phyloP scores from a whole-genome alignment of 73 alveolate species.

The Paramecium sonneborni region DNA sequence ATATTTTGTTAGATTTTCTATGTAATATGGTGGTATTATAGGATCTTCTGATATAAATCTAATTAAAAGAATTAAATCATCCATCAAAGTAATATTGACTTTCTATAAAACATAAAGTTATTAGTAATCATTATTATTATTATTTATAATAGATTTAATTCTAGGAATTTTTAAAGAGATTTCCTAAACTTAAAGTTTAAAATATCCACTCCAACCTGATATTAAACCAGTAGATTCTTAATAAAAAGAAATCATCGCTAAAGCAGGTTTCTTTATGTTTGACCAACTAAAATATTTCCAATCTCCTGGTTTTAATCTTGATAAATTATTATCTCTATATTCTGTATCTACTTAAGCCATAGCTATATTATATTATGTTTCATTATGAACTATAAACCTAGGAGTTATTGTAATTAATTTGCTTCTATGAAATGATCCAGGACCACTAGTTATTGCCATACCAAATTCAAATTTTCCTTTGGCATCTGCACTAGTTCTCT shows the following conservation, averaged over 20 bases:
- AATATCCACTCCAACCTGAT: conserved; percentile 56
- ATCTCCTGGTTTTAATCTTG: conserved; percentile 43
- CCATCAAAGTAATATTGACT: conserved; percentile 52
- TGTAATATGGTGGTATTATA: conserved; percentile 46
- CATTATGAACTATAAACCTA: conserved; percentile 64
- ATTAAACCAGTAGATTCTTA: conserved; percentile 45
- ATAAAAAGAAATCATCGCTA: conserved; percentile 24
- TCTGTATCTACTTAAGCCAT: conserved; percentile 49
- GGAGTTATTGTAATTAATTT: conserved; percentile 62
- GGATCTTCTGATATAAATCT: conserved; percentile 51
- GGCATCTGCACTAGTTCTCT: conserved; percentile 2
- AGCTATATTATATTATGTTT: conserved; percentile 31
- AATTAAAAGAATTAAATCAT: conserved; percentile 34
- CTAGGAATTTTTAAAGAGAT: conserved; percentile 33
- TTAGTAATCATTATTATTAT: not conserved
- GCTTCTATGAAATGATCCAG: conserved; percentile 60
- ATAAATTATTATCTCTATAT: conserved; percentile 27
- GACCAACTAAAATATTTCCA: conserved; percentile 57
- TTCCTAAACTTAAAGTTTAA: conserved; percentile 17
- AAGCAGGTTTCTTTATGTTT: not conserved
- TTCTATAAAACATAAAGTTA: conserved; percentile 5
- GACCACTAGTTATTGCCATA: conserved; percentile 57
- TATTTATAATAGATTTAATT: not conserved
- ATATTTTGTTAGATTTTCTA: conserved; percentile 43
- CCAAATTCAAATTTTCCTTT: conserved; percentile 65